Evolutionary conservation across 1,139 yeast species (phyloP).

Genomic region (Debaryomyces robertsiae): DNA sequence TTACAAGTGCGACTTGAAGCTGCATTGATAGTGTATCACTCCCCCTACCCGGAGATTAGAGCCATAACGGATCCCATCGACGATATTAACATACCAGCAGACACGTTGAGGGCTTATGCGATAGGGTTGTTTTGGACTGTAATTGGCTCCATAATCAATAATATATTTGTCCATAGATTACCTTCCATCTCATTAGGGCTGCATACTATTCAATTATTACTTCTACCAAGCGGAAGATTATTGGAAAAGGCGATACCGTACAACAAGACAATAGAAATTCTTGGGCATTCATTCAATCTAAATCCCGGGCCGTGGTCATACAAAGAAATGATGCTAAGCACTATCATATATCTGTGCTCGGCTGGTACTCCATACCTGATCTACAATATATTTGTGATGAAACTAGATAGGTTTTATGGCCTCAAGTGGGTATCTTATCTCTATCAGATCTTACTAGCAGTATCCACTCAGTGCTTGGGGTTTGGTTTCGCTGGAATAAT

Average conservation of each 20-base stretch:
- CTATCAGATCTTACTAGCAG: slow-evolving; percentile 39
- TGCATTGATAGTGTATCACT: slow-evolving; percentile 43
- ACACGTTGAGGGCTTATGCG: slow-evolving; percentile 44
- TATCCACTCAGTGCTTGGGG: slow-evolving; percentile 49
- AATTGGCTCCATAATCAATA: slow-evolving; percentile 45
- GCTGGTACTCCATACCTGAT: slow-evolving; percentile 48
- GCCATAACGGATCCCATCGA: slow-evolving; percentile 50
- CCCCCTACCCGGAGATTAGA: slow-evolving; percentile 51
- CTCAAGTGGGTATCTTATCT: slow-evolving; percentile 46
- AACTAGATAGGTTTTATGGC: slow-evolving; percentile 45
- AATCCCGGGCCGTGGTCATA: slow-evolving; percentile 58
- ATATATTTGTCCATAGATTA: slow-evolving; percentile 47
- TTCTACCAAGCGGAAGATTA: slow-evolving; percentile 44
- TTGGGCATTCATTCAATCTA: slow-evolving; percentile 29
- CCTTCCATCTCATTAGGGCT: slow-evolving; percentile 43
- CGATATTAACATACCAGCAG: slow-evolving; percentile 40
- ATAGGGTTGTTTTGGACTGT: slow-evolving; percentile 47
- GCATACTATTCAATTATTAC: slow-evolving; percentile 45
- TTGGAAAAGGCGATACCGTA: slow-evolving; percentile 40
- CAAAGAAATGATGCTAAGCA: slow-evolving; percentile 66
- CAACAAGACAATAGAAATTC: slow-evolving; percentile 25
- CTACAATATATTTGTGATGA: slow-evolving; percentile 49
- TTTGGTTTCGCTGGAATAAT: slow-evolving; percentile 51
- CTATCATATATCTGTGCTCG: slow-evolving; percentile 49
- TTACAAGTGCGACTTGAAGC: slow-evolving; percentile 44